These are phyloP conservation scores for Zygotorulaspora danielsina DNA, from an alignment of 805 yeast genomes.

Conservation along the genomic window DNA sequence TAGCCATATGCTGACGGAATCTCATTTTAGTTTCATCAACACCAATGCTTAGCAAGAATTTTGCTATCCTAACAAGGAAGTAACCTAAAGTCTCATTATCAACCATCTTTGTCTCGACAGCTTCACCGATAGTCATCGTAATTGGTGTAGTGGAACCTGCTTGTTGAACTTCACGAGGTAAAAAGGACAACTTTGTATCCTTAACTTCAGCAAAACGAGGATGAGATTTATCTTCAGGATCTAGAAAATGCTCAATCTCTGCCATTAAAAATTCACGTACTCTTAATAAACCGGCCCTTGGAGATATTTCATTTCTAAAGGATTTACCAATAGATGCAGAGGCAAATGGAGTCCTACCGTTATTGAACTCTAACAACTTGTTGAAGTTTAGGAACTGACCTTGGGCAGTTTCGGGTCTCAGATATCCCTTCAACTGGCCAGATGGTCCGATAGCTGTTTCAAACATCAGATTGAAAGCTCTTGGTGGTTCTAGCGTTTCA, in stretches of 20 bases:
- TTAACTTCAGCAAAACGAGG: slow-evolving; percentile 71
- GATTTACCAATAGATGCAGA: slow-evolving; percentile 98
- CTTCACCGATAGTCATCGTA: slow-evolving; percentile 77
- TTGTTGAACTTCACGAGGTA: slow-evolving; percentile 85
- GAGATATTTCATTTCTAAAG: slow-evolving; percentile 97
- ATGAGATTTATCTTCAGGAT: slow-evolving; percentile 83
- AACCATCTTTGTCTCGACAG: slow-evolving; percentile 80
- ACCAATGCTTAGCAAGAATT: slow-evolving; percentile 83
- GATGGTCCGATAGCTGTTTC: slow-evolving; percentile 99
- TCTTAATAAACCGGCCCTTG: slow-evolving; percentile 94
- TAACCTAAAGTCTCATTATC: slow-evolving; percentile 97
- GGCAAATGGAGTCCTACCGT: slow-evolving; percentile 98
- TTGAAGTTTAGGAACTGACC: slow-evolving; percentile 96
- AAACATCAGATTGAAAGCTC: slow-evolving; percentile 96
- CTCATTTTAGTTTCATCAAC: slow-evolving; percentile 78
- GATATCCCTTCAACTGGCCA: slow-evolving; percentile 89
- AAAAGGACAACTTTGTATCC: slow-evolving; percentile 67
- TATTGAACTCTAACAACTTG: slow-evolving; percentile 91
- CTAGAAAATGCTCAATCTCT: slow-evolving; percentile 97
- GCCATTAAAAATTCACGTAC: slow-evolving; percentile 99
- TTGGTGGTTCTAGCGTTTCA: slow-evolving; percentile 81
- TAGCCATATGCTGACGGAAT: slow-evolving; percentile 97
- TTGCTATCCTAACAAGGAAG: slow-evolving; percentile 88
- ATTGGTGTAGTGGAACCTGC: slow-evolving; percentile 70
- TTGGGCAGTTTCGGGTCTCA: slow-evolving; percentile 99